phyloP scores from a whole-genome alignment of 2,329 filamentous ascomycete species.

The Didymella segeticola region DNA sequence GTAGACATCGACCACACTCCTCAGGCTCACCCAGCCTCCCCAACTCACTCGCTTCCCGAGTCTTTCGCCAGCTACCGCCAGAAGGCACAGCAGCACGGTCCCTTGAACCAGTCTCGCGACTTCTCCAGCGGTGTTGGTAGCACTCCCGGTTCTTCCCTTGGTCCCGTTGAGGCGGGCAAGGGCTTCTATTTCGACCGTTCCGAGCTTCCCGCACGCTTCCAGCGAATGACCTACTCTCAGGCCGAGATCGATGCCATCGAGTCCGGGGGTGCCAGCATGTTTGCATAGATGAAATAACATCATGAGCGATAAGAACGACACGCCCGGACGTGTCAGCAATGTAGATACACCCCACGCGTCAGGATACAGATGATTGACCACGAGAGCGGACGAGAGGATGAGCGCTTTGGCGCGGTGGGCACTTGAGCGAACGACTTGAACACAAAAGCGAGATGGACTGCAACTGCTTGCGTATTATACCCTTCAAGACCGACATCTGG shows the following conservation, averaged over 20 bases:
- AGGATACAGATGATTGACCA: slow-evolving; percentile 15
- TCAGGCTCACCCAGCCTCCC: slow-evolving; percentile 75
- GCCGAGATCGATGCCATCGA: slow-evolving; percentile 96
- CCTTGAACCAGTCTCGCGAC: slow-evolving; percentile 57
- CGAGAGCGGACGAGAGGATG: slow-evolving; percentile 8
- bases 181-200: slow-evolving; percentile 88
- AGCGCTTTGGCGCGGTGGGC: slow-evolving; percentile 11
- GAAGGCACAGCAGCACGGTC: slow-evolving; percentile 79
- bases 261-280: slow-evolving; percentile 82
- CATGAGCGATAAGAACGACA: slow-evolving; percentile 18
- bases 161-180: slow-evolving; percentile 71
- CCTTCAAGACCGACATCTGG: slow-evolving; percentile 33
- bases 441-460: slow-evolving; percentile 29
- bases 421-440: slow-evolving; percentile 12
- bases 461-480: slow-evolving; percentile 38
- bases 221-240: slow-evolving; percentile 72
- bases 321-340: slow-evolving; percentile 24
- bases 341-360: slow-evolving; percentile 29
- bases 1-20: slow-evolving; percentile 77
- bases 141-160: slow-evolving; percentile 71
- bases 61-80: slow-evolving; percentile 80
- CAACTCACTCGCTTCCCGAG: slow-evolving; percentile 68
- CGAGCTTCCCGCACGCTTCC: slow-evolving; percentile 86
- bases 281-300: slow-evolving; percentile 50
- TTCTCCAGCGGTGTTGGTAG: slow-evolving; percentile 60